Percentiles rank a stretch among this genome's conserved stretches.
phyloP scores from a whole-genome alignment of 2,329 filamentous ascomycete species.

The Aspergillus aculeatinus region DNA sequence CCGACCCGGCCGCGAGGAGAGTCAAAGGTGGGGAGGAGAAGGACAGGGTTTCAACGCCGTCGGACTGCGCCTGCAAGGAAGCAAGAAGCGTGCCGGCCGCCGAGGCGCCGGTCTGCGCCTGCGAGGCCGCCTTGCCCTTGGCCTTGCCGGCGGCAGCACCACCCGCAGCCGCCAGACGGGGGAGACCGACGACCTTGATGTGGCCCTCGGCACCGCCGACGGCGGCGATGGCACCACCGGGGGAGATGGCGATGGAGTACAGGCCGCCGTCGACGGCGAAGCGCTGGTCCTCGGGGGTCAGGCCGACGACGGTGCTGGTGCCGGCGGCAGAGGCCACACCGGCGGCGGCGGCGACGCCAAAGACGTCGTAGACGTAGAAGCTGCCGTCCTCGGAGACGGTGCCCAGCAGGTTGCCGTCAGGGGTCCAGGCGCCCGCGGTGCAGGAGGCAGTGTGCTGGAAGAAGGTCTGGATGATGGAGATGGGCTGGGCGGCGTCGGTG shows the following conservation, averaged over 20 bases:
- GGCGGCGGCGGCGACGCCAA: slow-evolving; percentile 70
- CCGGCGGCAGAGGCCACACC: slow-evolving; percentile 57
- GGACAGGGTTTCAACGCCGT: slow-evolving; percentile 73
- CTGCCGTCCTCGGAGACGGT: slow-evolving; percentile 87
- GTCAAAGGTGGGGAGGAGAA: slow-evolving; percentile 62
- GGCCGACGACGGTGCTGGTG: slow-evolving; percentile 67
- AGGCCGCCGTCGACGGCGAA: slow-evolving; percentile 90
- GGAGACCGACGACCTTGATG: slow-evolving; percentile 81
- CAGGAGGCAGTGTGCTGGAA: slow-evolving; percentile 84
- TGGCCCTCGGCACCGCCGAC: slow-evolving; percentile 85
- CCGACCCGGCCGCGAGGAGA: slow-evolving; percentile 62
- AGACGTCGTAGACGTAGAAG: slow-evolving; percentile 91
- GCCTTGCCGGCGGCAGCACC: slow-evolving; percentile 47
- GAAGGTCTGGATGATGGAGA: slow-evolving; percentile 86
- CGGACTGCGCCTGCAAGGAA: slow-evolving; percentile 73
- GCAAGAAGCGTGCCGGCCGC: slow-evolving; percentile 74
- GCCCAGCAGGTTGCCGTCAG: slow-evolving; percentile 80
- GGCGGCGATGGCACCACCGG: slow-evolving; percentile 74
- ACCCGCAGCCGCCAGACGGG: slow-evolving; percentile 53
- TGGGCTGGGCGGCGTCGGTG: slow-evolving; percentile 57
- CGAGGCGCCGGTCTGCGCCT: slow-evolving; percentile 35
- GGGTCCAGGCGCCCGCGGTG: slow-evolving; percentile 87
- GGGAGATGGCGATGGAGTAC: slow-evolving; percentile 82
- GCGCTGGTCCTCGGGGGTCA: slow-evolving; percentile 80
- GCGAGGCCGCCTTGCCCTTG: slow-evolving; percentile 51